Evolutionary conservation across 2,329 filamentous ascomycete species (phyloP).

Genomic region (Phoma herbarum): DNA sequence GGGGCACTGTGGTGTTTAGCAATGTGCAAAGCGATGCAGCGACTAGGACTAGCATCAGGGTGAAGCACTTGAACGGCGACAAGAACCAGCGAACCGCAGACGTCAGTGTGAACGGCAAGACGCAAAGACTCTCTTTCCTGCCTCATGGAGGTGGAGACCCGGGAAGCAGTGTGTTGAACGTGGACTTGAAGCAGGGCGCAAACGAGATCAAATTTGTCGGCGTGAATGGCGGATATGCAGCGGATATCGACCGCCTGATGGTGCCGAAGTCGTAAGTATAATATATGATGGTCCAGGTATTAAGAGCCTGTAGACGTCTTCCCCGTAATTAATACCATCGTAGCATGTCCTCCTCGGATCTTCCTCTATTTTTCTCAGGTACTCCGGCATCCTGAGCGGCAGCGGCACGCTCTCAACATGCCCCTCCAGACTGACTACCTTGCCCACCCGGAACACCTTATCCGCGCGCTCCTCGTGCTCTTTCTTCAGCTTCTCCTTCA

Average conservation of each 20-base stretch:
- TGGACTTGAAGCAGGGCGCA: slow-evolving; percentile 57
- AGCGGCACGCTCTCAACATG: background rate
- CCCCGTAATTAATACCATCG: background rate
- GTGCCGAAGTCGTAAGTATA: slow-evolving; percentile 57
- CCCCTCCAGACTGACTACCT: background rate
- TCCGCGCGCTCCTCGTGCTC: background rate
- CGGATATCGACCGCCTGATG: slow-evolving; percentile 64
- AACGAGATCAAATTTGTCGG: slow-evolving; percentile 61
- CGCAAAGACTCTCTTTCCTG: slow-evolving; percentile 64
- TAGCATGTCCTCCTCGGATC: background rate
- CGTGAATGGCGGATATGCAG: slow-evolving; percentile 57
- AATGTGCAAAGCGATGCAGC: slow-evolving; percentile 56
- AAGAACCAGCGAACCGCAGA: slow-evolving; percentile 61
- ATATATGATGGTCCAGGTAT: background rate
- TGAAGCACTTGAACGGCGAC: slow-evolving; percentile 67
- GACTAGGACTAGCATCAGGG: slow-evolving; percentile 61
- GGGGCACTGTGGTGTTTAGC: slow-evolving; percentile 62
- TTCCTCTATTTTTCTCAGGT: background rate
- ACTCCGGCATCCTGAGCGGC: background rate
- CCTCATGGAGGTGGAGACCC: slow-evolving; percentile 58
- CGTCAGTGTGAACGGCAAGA: slow-evolving; percentile 65
- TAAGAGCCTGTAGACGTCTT: background rate
- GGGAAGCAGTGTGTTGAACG: slow-evolving; percentile 59
- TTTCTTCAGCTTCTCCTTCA: background rate
- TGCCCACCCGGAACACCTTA: slow-evolving; percentile 5